phyloP scores from a whole-genome alignment of 345 rosid species.

The Mallotus nudiflorus region DNA sequence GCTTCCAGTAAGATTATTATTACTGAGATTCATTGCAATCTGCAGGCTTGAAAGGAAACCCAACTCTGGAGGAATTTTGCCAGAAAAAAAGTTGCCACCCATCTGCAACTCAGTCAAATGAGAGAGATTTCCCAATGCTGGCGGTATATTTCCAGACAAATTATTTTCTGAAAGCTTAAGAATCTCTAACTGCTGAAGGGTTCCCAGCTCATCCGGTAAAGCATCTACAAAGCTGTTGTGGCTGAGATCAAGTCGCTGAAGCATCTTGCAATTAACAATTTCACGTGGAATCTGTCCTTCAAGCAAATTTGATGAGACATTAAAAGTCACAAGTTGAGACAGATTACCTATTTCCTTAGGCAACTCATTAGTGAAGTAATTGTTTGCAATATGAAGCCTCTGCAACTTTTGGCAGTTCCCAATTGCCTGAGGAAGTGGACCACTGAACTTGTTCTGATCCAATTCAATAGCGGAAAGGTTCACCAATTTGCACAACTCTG shows the following conservation, averaged over 20 bases:
- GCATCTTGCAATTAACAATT: slow-evolving; percentile 59
- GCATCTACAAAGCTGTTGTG: slow-evolving; percentile 56
- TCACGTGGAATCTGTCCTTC: slow-evolving; percentile 63
- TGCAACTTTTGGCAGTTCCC: slow-evolving; percentile 60
- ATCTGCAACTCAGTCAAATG: slow-evolving; percentile 78
- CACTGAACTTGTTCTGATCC: slow-evolving; percentile 63
- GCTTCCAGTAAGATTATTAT: slow-evolving; percentile 61
- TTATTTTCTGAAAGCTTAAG: slow-evolving; percentile 73
- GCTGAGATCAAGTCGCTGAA: slow-evolving; percentile 87
- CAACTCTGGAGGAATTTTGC: slow-evolving; percentile 54
- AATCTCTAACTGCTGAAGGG: slow-evolving; percentile 68
- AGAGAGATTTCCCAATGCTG: slow-evolving; percentile 56
- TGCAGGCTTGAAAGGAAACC: slow-evolving; percentile 72
- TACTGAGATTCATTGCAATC: slow-evolving; percentile 78
- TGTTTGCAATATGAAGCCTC: slow-evolving; percentile 67
- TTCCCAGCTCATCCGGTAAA: slow-evolving; percentile 65
- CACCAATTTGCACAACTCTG: slow-evolving; percentile 58
- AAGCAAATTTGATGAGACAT: slow-evolving; percentile 71
- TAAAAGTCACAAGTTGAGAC: slow-evolving; percentile 63
- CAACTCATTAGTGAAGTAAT: slow-evolving; percentile 53
- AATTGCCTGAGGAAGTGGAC: slow-evolving; percentile 56
- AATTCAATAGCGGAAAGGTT: slow-evolving; percentile 77
- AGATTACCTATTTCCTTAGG: slow-evolving; percentile 67
- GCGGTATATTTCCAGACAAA: slow-evolving; percentile 56
- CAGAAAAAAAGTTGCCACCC: slow-evolving; percentile 76